Evolutionary conservation across 1,139 yeast species (phyloP).

Genomic region (Tardiomyces blankii): DNA sequence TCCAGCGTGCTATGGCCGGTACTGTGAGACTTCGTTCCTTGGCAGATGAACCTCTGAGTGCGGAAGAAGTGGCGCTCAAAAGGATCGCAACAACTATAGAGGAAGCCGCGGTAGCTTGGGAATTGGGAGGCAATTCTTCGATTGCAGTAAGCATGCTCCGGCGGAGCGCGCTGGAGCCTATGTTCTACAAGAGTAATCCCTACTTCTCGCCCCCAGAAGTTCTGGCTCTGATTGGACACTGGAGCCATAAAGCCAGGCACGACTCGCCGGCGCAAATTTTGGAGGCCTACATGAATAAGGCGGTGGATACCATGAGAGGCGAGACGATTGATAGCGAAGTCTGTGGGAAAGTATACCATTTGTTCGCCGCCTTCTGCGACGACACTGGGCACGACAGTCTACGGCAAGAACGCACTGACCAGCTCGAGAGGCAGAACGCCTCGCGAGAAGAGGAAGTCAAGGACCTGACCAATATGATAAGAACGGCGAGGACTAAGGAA

Average conservation of each 20-base stretch:
- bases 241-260: slow-evolving; percentile 1
- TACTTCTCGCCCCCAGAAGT: not conserved
- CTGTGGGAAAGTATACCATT: slow-evolving; percentile 39
- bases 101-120: not conserved
- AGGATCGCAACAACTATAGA: not conserved
- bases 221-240: slow-evolving; percentile 1
- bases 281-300: slow-evolving; percentile 4
- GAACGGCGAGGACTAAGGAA: not conserved
- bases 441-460: slow-evolving; percentile 17
- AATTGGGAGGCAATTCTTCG: not conserved
- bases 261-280: slow-evolving; percentile 4
- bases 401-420: slow-evolving; percentile 35
- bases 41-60: not conserved
- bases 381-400: slow-evolving; percentile 41
- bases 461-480: slow-evolving; percentile 36
- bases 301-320: not conserved
- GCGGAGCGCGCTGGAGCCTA: not conserved
- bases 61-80: not conserved
- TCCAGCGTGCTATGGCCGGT: not conserved
- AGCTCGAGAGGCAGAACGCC: slow-evolving; percentile 39
- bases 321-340: slow-evolving; percentile 8
- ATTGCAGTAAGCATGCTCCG: not conserved
- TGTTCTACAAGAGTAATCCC: not conserved
- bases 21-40: not conserved
- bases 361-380: slow-evolving; percentile 67